Evolutionary conservation across 495 filamentous ascomycete genomes (phyloP).

Genomic region (Xylaria flabelliformis): DNA sequence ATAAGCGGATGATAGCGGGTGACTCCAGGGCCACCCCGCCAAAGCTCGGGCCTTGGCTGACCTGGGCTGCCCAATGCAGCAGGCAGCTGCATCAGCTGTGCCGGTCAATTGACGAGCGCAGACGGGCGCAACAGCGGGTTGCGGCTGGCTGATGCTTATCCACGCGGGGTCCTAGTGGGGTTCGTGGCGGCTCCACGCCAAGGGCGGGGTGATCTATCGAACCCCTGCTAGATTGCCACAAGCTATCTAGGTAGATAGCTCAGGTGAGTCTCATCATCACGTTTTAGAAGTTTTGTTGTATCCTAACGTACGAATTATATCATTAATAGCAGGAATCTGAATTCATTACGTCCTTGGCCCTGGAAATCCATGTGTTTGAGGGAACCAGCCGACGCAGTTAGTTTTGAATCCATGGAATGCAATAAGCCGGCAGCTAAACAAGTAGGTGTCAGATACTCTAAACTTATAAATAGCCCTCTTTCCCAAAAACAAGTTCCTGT

Average conservation of each 20-base stretch:
- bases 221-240: background rate
- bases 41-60: background rate
- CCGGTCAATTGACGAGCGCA: slow-evolving; percentile 19
- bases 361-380: background rate
- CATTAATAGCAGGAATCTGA: background rate
- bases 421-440: background rate
- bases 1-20: slow-evolving; percentile 4
- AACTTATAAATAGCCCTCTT: background rate
- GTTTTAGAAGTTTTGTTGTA: background rate
- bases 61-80: slow-evolving; percentile 19
- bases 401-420: background rate
- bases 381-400: background rate
- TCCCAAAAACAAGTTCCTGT: background rate
- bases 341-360: too few species aligned
- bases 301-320: background rate
- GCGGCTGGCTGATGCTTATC: slow-evolving; percentile 14
- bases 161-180: slow-evolving; percentile 12
- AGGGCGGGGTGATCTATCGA: slow-evolving; percentile 11
- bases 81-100: slow-evolving; percentile 24
- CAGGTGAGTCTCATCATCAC: background rate
- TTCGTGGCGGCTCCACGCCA: slow-evolving; percentile 3
- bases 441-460: background rate
- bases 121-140: slow-evolving; percentile 6
- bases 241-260: too few species aligned
- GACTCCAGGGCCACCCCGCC: slow-evolving; percentile 11